Base-by-base conservation (phyloP, 108 stramenopile species). In the Cafeteria roenbergensis region DNA sequence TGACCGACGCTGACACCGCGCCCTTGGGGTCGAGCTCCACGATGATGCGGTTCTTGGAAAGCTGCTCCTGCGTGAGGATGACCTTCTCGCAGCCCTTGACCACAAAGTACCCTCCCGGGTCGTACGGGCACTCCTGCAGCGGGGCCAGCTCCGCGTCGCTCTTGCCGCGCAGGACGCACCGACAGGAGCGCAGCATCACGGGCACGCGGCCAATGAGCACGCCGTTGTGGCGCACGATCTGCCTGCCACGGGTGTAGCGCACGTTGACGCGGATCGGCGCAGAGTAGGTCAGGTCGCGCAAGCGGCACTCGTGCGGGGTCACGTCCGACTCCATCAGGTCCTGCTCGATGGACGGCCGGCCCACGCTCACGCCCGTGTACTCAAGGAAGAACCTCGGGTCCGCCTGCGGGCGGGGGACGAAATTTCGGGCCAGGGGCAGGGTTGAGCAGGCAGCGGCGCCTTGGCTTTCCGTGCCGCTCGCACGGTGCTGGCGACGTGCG, bases 51-150 rank as follows among this genome's bases (percentile, higher is more conserved):
- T 99, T 99, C 74, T 99, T 99, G 58, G 88, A 89, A 38, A 99
- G 81, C 71, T 96, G 94, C 71, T 99, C 97, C 76, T 99, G 97
- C 78, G 94, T 94, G 53, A 96, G 69, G 56, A 99, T 91, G 30
- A 94, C 97, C 80, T 95, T 92, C 74, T 94, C 92, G 2, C 86
- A 86, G 25, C 92, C 92, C 75, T 95, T 95, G 64, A 99, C 84
- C 63, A 99, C 80, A 67, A 99, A 99, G 78, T 99, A 99, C 31
- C 97, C 95, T 62, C 97, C 97, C 14, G 95, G 95, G 75, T 99
- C 95, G 77, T 93, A 91, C 0, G 93, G 93, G 72, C 97, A 99
- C 76, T 99, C 97, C 74, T 90, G 86, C 85, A 92, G 83, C 25
- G 68, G 81, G 20, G 91, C 92, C 70, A 95, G 73, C 75, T 94